Evolutionary conservation across 306 rosid genomes (phyloP).

Genomic region (Quercus robur): DNA sequence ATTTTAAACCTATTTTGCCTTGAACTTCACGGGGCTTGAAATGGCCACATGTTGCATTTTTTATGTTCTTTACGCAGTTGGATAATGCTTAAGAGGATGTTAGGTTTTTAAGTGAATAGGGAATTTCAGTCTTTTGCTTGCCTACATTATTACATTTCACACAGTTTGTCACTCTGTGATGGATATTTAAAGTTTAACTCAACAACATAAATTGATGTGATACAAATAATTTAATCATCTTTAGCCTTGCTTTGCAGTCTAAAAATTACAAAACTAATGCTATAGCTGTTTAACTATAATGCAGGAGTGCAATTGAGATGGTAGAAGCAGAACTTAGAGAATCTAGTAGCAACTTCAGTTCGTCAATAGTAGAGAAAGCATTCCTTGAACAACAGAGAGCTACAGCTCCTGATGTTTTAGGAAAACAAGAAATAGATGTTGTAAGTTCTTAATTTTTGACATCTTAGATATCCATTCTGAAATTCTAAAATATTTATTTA

Average conservation of each 20-base stretch:
- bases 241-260: background rate
- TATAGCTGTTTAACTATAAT: slow-evolving; percentile 1
- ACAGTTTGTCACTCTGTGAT: background rate
- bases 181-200: background rate
- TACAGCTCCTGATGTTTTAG: slow-evolving; percentile 24
- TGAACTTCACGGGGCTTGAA: background rate
- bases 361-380: slow-evolving; percentile 32
- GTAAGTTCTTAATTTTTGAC: slow-evolving; percentile 38
- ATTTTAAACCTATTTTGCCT: background rate
- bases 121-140: background rate
- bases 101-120: background rate
- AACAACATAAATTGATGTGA: background rate
- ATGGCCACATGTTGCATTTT: background rate
- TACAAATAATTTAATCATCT: background rate
- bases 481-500: background rate
- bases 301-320: slow-evolving; percentile 84
- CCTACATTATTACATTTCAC: background rate
- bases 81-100: background rate
- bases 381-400: slow-evolving; percentile 32
- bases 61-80: background rate
- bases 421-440: slow-evolving; percentile 41
- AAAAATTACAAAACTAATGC: background rate
- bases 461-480: background rate
- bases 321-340: slow-evolving; percentile 70
- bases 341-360: slow-evolving; percentile 29